Base-by-base conservation (phyloP, 768 basidiomycete genomes). In the Suillus ampliporus region DNA sequence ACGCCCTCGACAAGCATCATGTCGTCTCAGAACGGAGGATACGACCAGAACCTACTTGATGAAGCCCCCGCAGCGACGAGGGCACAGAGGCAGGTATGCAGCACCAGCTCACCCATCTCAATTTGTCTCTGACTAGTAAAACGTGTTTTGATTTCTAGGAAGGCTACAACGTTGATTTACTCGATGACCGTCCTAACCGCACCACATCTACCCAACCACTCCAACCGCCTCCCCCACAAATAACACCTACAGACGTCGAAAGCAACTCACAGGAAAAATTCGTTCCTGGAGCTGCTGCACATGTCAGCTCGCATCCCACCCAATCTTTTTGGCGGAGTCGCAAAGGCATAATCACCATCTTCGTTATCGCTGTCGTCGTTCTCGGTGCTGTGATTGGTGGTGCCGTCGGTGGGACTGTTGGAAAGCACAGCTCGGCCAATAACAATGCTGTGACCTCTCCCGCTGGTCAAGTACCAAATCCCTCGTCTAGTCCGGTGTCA, bases 381-480 rank as follows among this genome's bases (percentile, higher is more conserved):
- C 58, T 88, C 47, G 86, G 74, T 1, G 87, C 80, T 1, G 76
- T 83, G 2, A 80, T 89, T 9, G 88, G 86, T 1, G 88, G 86
- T 23, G 86, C 80, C 0, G 87, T 87, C 1, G 88, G 85, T 23
- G 87, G 82, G 13, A 82, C 81, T 4, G 71, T 74, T 0, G 70
- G 72, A 13, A 75, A 78, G 52, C 58, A 38, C 44, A 9, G n/a
- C 51, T 60, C 59, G 34, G 6, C 31, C 31, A 64, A 28, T 41
- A 31, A 21, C 11, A 50, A 2, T 1, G 2, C 31, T 31, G 31
- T 6, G 31, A 31, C 31, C 31, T 3, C 31, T 31, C 3, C 6
- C 31, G 4, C 31, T 31, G 31, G 31, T n/a, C n/a, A n/a, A n/a
- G n/a, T n/a, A n/a, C n/a, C n/a, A n/a, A n/a, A n/a, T n/a, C n/a